Conservation (phyloP, 2,329 filamentous ascomycete species). For the Colletotrichum brevisporum region DNA sequence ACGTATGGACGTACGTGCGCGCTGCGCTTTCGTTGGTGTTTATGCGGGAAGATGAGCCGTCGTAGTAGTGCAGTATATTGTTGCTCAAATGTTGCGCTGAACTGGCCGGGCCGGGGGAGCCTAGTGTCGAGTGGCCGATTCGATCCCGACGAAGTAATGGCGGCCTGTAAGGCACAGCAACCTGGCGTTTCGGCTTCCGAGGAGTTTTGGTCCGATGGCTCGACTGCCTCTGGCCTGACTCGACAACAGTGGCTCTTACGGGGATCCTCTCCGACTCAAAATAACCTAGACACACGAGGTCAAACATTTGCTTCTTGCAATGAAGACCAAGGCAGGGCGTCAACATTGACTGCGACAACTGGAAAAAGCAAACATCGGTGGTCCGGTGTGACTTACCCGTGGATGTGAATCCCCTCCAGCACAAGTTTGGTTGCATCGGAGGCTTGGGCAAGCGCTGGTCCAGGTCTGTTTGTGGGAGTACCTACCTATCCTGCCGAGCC, state of each 20-base stretch:
- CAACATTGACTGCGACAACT: conserved; percentile 4
- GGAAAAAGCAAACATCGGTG: conserved; percentile 6
- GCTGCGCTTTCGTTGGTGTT: conserved; percentile 16
- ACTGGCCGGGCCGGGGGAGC: conserved; percentile 20
- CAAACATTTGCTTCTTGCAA: conserved; percentile 14
- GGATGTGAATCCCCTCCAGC: too few species aligned
- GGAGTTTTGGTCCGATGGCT: conserved; percentile 8
- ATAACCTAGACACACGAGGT: conserved; percentile 8
- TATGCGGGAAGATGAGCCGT: conserved; percentile 6
- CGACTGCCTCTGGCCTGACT: conserved; percentile 17
- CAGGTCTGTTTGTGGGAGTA: too few species aligned
- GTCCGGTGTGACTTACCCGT: background rate
- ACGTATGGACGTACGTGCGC: conserved; percentile 7
- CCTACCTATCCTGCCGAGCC: too few species aligned
- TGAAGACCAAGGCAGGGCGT: conserved; percentile 16
- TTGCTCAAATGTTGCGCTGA: background rate
- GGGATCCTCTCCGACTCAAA: conserved; percentile 1
- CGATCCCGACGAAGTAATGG: conserved; percentile 7
- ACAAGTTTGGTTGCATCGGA: too few species aligned
- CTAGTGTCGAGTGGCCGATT: conserved; percentile 8
- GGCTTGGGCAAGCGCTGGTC: too few species aligned
- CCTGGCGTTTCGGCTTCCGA: conserved; percentile 8
- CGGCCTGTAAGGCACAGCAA: conserved; percentile 10
- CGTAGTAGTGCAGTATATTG: background rate
- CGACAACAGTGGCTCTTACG: conserved; percentile 3